These are phyloP conservation scores for Calocybe cyanea DNA, from an alignment of 768 basidiomycete species.

Conservation along the genomic window DNA sequence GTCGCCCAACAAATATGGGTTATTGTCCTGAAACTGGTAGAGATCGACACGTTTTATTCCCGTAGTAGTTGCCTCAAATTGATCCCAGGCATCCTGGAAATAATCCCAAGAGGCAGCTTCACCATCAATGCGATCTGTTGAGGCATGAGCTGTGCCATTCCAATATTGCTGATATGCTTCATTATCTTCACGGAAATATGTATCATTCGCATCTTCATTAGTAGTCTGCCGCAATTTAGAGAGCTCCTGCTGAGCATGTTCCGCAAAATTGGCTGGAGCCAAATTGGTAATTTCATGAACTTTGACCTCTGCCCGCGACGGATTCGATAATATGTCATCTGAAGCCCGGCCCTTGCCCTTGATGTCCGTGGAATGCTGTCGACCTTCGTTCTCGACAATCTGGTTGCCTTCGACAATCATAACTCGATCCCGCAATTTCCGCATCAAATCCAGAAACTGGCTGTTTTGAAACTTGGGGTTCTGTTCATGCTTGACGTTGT, in stretches of 20 bases:
- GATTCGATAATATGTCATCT: slow-evolving; percentile 15
- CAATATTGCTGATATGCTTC: slow-evolving; percentile 57
- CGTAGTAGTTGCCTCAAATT: slow-evolving; percentile 67
- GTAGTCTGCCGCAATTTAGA: background rate
- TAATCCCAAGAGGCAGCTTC: slow-evolving; percentile 52
- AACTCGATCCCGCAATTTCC: slow-evolving; percentile 74
- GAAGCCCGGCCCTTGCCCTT: slow-evolving; percentile 70
- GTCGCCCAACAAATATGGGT: slow-evolving; percentile 72
- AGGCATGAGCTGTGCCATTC: slow-evolving; percentile 24
- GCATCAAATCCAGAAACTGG: slow-evolving; percentile 83
- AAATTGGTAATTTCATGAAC: slow-evolving; percentile 7
- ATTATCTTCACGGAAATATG: slow-evolving; percentile 71
- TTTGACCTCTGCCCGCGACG: slow-evolving; percentile 4
- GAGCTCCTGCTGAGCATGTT: slow-evolving; percentile 4
- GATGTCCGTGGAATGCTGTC: slow-evolving; percentile 31
- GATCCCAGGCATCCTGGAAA: slow-evolving; percentile 78
- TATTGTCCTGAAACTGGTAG: slow-evolving; percentile 75
- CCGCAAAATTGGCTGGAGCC: slow-evolving; percentile 7
- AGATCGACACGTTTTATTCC: slow-evolving; percentile 53
- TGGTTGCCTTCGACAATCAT: slow-evolving; percentile 75
- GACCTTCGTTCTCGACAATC: slow-evolving; percentile 57
- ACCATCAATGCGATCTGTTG: slow-evolving; percentile 15
- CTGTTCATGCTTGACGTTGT: slow-evolving; percentile 68
- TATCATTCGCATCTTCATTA: slow-evolving; percentile 48
- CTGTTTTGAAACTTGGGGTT: slow-evolving; percentile 87